phyloP scores from a whole-genome alignment of 2,329 filamentous ascomycete genomes.

The Xylaria sp. region DNA sequence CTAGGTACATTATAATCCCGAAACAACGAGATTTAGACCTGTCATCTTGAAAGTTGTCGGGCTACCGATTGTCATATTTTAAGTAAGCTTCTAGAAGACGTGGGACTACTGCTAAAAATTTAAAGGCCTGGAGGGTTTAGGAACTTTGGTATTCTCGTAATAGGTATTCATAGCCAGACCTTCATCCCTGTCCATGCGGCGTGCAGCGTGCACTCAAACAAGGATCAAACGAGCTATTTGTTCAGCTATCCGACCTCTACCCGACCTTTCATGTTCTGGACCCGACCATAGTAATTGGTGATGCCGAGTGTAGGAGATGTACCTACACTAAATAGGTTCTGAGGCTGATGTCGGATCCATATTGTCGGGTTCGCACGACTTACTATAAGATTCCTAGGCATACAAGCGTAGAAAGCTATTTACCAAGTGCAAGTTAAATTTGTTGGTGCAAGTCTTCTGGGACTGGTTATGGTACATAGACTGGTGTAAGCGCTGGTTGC shows the following conservation, averaged over 20 bases:
- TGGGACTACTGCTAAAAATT: not conserved
- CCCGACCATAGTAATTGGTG: slow-evolving; percentile 1
- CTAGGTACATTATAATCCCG: not conserved
- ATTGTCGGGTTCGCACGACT: slow-evolving; percentile 28
- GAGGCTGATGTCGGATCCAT: slow-evolving; percentile 34
- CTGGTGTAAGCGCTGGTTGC: slow-evolving; percentile 4
- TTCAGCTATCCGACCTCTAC: slow-evolving; percentile 14
- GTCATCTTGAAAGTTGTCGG: not conserved
- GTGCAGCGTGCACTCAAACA: slow-evolving; percentile 2
- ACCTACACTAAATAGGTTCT: slow-evolving; percentile 10
- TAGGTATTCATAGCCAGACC: not conserved
- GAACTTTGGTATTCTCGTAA: slow-evolving; percentile 7
- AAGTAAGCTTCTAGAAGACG: slow-evolving; percentile 28
- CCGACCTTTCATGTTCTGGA: slow-evolving; percentile 13
- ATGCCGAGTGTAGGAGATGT: not conserved
- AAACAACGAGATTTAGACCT: slow-evolving; percentile 1
- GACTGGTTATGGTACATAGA: not conserved
- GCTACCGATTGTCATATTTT: not conserved
- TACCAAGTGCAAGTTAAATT: not conserved
- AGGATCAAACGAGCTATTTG: slow-evolving; percentile 13
- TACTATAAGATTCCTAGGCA: not conserved
- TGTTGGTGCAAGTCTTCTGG: not conserved
- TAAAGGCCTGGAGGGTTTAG: not conserved
- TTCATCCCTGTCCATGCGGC: slow-evolving; percentile 10
- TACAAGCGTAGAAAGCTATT: not conserved